These are phyloP conservation scores for Trapa bicornis DNA, from an alignment of 345 rosid genomes.

Conservation along the genomic window DNA sequence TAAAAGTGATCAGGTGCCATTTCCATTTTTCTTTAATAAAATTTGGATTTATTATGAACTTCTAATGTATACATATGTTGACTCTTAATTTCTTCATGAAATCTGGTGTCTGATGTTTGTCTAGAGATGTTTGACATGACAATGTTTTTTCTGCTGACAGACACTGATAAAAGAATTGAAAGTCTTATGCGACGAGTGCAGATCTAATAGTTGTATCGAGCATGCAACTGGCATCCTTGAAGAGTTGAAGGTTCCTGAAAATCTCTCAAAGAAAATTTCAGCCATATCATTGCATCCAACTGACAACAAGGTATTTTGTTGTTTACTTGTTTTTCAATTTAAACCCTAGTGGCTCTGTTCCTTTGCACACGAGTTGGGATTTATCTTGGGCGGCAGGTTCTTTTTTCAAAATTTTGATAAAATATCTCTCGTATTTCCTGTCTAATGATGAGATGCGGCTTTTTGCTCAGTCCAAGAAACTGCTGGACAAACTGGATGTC, in stretches of 20 bases:
- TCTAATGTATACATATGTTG: neutral
- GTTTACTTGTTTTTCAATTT: neutral
- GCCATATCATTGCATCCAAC: conserved; percentile 48
- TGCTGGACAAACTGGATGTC: conserved; percentile 62
- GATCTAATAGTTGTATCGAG: conserved; percentile 84
- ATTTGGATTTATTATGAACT: neutral
- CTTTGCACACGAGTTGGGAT: neutral
- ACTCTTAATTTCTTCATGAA: neutral
- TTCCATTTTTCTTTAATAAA: neutral
- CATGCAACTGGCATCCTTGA: conserved; percentile 81
- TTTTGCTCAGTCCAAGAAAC: conserved; percentile 52
- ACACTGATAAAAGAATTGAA: conserved; percentile 45
- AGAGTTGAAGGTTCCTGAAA: conserved; percentile 67
- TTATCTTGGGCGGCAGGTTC: neutral
- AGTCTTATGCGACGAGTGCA: conserved; percentile 48
- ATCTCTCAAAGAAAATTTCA: conserved; percentile 63
- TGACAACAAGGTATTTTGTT: conserved; percentile 47
- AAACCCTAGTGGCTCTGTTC: neutral
- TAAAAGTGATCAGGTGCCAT: conserved; percentile 43
- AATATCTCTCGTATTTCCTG: neutral
- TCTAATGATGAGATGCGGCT: neutral
- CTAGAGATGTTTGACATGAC: neutral
- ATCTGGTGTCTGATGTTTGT: conserved; percentile 2
- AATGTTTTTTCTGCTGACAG: conserved; percentile 20
- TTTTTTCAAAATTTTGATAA: neutral